Evolutionary conservation across 306 rosid genomes (phyloP).

Genomic region (Medicago lupulina): DNA sequence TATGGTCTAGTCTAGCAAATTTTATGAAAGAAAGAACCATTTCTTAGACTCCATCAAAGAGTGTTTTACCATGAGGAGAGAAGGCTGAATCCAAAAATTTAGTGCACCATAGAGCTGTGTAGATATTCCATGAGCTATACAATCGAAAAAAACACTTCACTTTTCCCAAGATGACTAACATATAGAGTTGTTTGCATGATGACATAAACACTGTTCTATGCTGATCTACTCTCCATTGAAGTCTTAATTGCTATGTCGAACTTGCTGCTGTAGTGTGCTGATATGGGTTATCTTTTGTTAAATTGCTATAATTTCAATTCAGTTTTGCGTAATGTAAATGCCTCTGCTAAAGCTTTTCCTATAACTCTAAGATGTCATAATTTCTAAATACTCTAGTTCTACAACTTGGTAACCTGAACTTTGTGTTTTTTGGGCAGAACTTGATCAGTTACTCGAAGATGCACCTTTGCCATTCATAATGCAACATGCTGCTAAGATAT

Average conservation of each 20-base stretch:
- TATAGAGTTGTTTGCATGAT: conserved; percentile 9
- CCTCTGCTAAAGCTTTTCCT: conserved; percentile 31
- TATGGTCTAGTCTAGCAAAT: conserved; percentile 21
- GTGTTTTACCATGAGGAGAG: conserved; percentile 19
- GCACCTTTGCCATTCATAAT: conserved; percentile 76
- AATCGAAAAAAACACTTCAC: not conserved
- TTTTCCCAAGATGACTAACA: not conserved
- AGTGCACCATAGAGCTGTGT: conserved; percentile 5
- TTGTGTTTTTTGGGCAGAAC: conserved; percentile 60
- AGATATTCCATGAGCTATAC: conserved; percentile 17
- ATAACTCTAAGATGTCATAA: conserved; percentile 17
- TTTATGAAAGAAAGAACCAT: conserved; percentile 14
- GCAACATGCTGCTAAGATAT: conserved; percentile 81
- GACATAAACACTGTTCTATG: not conserved
- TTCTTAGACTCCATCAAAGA: conserved; percentile 19
- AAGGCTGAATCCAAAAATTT: not conserved
- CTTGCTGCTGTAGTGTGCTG: conserved; percentile 23
- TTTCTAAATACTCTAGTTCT: conserved; percentile 20
- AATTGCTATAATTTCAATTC: conserved; percentile 34
- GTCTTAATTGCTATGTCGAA: conserved; percentile 32
- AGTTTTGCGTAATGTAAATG: conserved; percentile 12
- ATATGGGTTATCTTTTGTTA: conserved; percentile 21
- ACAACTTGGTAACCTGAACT: conserved; percentile 38
- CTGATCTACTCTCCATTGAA: conserved; percentile 30
- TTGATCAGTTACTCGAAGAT: conserved; percentile 79